Conservation (phyloP, 2,329 filamentous ascomycete species). For the Cladosporium sp. region DNA sequence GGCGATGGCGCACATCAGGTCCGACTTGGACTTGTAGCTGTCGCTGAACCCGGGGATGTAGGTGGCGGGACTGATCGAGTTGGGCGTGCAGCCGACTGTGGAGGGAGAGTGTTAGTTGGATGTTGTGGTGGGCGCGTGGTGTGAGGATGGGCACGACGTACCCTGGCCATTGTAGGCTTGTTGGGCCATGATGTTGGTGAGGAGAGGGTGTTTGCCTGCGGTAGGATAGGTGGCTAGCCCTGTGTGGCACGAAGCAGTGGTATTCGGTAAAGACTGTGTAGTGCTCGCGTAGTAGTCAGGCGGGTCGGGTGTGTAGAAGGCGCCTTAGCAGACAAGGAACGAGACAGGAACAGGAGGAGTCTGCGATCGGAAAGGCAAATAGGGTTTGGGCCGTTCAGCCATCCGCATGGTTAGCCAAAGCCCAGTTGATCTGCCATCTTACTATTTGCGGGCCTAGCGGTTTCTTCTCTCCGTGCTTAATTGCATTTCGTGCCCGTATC, state of each 20-base stretch:
- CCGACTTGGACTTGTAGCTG: background rate
- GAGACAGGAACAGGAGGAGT: constrained; percentile 9
- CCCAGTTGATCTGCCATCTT: constrained; percentile 8
- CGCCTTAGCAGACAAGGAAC: background rate
- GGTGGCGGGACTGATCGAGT: constrained; percentile 12
- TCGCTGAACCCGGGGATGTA: constrained; percentile 16
- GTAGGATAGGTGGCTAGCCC: background rate
- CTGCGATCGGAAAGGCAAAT: constrained; percentile 7
- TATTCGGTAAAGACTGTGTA: constrained; percentile 1
- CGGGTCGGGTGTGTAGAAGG: background rate
- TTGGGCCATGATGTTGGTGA: background rate
- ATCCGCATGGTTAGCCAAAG: background rate
- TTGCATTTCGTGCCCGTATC: background rate
- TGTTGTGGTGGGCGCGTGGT: background rate
- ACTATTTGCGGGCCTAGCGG: constrained; percentile 1
- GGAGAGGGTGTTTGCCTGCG: background rate
- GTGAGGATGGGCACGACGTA: background rate
- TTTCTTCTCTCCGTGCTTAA: constrained; percentile 1
- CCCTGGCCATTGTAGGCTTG: constrained; percentile 2
- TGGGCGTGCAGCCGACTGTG: constrained; percentile 15
- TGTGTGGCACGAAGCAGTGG: background rate
- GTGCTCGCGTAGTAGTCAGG: background rate
- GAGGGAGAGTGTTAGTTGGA: background rate
- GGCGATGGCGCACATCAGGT: constrained; percentile 13
- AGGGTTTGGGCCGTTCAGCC: constrained; percentile 1